Base-by-base conservation (phyloP, 1,284 basidiomycete species). In the Lignosus rhinocerotis region DNA sequence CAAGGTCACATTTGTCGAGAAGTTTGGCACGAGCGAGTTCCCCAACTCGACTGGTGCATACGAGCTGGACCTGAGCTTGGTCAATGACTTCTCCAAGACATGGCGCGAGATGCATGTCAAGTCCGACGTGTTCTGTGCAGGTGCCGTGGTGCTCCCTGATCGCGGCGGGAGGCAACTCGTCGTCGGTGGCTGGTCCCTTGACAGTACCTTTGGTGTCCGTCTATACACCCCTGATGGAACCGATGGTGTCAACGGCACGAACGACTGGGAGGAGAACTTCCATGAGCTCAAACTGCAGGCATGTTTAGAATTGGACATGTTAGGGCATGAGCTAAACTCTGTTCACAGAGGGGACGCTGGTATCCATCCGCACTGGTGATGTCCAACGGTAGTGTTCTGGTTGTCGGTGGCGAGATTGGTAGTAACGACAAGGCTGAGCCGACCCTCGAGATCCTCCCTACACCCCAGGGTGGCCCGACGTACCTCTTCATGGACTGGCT, bases 1-100 rank as follows among this genome's bases (percentile, higher is more conserved):
- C 75, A 92, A 92, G 67, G 84, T 92, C 51, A 81, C 83, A 0
- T 89, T 92, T 74, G 74, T 92, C 8, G 89, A 92, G 73, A 92
- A 92, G 70, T 71, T 25, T 4, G 79, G 79, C 1, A 80, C 80
- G 1, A 77, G 70, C 61, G 82, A 79, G 31, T 86, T 77, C 64
- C 64, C 71, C 17, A 92, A 92, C 67, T 80, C 84, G 7, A 90
- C 89, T 31, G 90, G 89, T 21, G 88, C 87, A 2, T 91, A 90
- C 62, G 90, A 92, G 63, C 75, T 92, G 38, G 89, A 91, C 67
- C 69, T 85, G 38, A 82, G 78, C 32, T 72, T 91, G 45, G 75
- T 76, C 0, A 59, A 78, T 53, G 74, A 90, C 64, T 86, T 85
- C 71, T 57, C 66, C 21, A 68, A 73, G 39, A 82, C 87, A 6